phyloP scores from a whole-genome alignment of 768 basidiomycete genomes.

The Cubamyces lactineus region DNA sequence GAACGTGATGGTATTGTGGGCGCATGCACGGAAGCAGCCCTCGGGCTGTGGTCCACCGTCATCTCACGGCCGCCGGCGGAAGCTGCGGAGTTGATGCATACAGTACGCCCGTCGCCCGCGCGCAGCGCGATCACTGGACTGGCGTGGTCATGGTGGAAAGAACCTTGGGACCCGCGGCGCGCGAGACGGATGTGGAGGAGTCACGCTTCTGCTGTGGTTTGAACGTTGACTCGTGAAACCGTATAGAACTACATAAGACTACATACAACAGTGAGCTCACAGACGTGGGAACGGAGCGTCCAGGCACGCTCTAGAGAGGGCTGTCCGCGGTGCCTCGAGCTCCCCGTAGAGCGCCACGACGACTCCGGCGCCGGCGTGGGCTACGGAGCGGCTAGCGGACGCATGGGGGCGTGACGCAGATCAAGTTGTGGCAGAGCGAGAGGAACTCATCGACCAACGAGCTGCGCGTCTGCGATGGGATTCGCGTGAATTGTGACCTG shows the following conservation, averaged over 20 bases:
- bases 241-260: conserved; percentile 13
- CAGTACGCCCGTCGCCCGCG: too few species aligned
- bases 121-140: too few species aligned
- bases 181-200: too few species aligned
- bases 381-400: neutral
- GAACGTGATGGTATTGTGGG: too few species aligned
- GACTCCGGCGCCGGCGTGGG: neutral
- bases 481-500: conserved; percentile 93
- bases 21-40: too few species aligned
- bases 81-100: too few species aligned
- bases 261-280: conserved; percentile 1
- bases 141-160: too few species aligned
- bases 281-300: conserved; percentile 2
- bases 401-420: neutral
- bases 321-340: neutral
- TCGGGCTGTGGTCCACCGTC: too few species aligned
- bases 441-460: conserved; percentile 1
- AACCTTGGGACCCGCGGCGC: too few species aligned
- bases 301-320: neutral
- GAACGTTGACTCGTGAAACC: neutral
- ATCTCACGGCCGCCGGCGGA: too few species aligned
- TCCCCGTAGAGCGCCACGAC: conserved; percentile 3
- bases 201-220: neutral
- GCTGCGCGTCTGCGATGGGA: conserved; percentile 84
- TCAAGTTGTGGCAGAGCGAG: neutral